These are phyloP conservation scores for Calonectria hawksworthii DNA, from an alignment of 2,329 filamentous ascomycete species.

Conservation along the genomic window DNA sequence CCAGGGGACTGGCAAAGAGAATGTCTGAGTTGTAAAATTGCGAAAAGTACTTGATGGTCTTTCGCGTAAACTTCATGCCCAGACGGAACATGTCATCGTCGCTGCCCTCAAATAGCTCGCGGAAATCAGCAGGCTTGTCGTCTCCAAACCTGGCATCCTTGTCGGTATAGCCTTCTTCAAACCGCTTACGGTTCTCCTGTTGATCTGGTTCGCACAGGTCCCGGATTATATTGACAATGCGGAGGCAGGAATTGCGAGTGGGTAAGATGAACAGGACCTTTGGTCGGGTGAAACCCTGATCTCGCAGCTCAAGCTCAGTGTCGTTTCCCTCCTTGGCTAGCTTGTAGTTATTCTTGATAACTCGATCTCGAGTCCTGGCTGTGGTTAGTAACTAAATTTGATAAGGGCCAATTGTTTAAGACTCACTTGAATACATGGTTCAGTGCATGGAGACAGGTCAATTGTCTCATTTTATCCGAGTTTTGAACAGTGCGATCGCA, in stretches of 20 bases:
- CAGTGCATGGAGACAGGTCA: constrained; percentile 85
- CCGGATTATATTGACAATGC: constrained; percentile 82
- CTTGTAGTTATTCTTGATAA: constrained; percentile 92
- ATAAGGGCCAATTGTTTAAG: neutral
- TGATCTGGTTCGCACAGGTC: constrained; percentile 86
- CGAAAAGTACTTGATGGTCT: constrained; percentile 94
- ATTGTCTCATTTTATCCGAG: constrained; percentile 75
- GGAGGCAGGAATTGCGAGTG: constrained; percentile 87
- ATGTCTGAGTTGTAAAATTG: constrained; percentile 98
- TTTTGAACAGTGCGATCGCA: constrained; percentile 80
- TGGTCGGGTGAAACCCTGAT: constrained; percentile 95
- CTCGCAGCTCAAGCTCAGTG: constrained; percentile 80
- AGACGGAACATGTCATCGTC: constrained; percentile 98
- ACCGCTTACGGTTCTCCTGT: constrained; percentile 94
- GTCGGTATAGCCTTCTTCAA: constrained; percentile 85
- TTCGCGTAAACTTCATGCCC: constrained; percentile 96
- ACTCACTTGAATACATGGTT: constrained; percentile 91
- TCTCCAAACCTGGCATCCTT: constrained; percentile 75
- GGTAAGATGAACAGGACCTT: constrained; percentile 93
- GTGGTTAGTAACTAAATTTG: constrained; percentile 31
- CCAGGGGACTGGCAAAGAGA: constrained; percentile 90
- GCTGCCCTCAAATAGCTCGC: constrained; percentile 91
- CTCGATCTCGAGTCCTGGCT: constrained; percentile 82
- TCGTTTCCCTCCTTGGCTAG: constrained; percentile 76
- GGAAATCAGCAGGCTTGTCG: constrained; percentile 88